phyloP scores from a whole-genome alignment of 306 rosid genomes.

The Quercus engelmannii region DNA sequence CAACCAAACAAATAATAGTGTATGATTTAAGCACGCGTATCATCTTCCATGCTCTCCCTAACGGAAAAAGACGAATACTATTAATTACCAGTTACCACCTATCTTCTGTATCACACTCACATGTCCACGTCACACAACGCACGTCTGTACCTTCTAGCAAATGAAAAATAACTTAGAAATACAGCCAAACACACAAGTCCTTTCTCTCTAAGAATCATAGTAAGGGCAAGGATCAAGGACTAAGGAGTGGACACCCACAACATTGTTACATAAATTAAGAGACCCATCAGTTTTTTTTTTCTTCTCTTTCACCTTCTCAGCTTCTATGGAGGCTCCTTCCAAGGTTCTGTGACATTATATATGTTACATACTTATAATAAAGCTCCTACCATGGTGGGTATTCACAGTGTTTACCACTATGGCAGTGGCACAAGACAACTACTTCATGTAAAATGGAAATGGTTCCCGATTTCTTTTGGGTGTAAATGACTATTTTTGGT shows the following conservation, averaged over 20 bases:
- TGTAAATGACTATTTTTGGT: background rate
- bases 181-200: background rate
- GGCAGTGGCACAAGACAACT: background rate
- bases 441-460: background rate
- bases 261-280: background rate
- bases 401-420: constrained; percentile 17
- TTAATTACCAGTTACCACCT: background rate
- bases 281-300: constrained; percentile 26
- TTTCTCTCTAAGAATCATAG: background rate
- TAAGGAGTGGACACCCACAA: constrained; percentile 7
- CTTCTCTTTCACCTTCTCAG: background rate
- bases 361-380: background rate
- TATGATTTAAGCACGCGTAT: background rate
- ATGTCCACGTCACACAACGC: background rate
- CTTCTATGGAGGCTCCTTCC: constrained; percentile 3
- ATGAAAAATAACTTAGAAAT: background rate
- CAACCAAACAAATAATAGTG: background rate
- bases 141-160: background rate
- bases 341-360: background rate
- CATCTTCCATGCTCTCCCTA: too few species aligned
- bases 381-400: constrained; percentile 11
- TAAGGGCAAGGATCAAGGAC: too few species aligned
- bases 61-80: background rate
- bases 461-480: background rate
- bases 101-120: background rate